Percentiles rank a stretch among this genome's conserved stretches.
Conservation (phyloP, 2,329 filamentous ascomycete species). For the Sclerotinia nivalis region DNA sequence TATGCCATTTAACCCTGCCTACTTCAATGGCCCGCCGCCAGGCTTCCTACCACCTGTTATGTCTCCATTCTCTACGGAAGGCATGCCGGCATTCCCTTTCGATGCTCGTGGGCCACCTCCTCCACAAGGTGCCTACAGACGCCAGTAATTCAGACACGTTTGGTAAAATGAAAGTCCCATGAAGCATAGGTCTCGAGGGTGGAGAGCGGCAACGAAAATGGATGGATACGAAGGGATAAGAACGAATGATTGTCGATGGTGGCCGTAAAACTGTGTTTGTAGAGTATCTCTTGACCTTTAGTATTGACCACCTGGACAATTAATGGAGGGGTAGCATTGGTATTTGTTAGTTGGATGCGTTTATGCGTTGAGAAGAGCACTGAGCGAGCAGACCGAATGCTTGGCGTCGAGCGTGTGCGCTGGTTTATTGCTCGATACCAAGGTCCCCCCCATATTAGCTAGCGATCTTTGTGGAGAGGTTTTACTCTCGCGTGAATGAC, state of each 20-base stretch:
- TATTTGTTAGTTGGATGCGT: conserved; percentile 4
- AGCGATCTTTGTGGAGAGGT: background rate
- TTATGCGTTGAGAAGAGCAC: background rate
- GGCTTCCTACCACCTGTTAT: conserved; percentile 58
- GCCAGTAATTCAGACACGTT: conserved; percentile 36
- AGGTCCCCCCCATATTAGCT: conserved; percentile 13
- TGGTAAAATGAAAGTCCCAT: background rate
- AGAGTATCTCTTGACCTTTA: conserved; percentile 3
- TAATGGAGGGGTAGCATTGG: background rate
- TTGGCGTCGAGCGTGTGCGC: background rate
- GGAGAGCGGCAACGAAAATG: background rate
- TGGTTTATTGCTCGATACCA: conserved; percentile 1
- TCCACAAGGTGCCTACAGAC: conserved; percentile 50
- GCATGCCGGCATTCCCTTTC: conserved; percentile 53
- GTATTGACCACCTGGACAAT: background rate
- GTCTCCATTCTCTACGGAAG: conserved; percentile 54
- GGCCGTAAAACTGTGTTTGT: conserved; percentile 1
- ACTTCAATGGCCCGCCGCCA: conserved; percentile 48
- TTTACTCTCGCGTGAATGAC: background rate
- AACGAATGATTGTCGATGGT: background rate
- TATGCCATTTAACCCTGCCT: conserved; percentile 54
- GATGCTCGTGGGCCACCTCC: conserved; percentile 53
- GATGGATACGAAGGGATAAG: background rate
- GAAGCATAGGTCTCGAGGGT: background rate
- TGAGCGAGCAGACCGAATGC: background rate